Evolutionary conservation across 2,329 filamentous ascomycete genomes (phyloP).

Genomic region (Trichoderma aggressivum): DNA sequence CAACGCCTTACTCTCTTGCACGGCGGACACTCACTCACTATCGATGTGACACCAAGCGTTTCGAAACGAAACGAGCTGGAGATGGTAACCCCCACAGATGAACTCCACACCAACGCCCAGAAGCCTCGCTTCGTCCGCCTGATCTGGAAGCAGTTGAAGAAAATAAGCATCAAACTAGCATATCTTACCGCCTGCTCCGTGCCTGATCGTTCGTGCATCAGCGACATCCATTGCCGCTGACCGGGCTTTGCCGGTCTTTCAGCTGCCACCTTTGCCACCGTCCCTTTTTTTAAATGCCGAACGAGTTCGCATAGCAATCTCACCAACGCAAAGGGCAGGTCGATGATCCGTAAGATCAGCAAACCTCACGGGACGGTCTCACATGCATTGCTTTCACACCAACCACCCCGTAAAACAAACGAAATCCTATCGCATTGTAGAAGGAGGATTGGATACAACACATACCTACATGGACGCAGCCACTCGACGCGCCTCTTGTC

Average conservation of each 20-base stretch:
- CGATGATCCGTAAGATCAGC: neutral
- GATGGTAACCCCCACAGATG: neutral
- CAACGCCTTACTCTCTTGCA: neutral
- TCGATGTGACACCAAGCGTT: conserved; percentile 5
- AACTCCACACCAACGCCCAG: neutral
- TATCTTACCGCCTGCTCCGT: neutral
- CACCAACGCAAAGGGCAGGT: conserved; percentile 12
- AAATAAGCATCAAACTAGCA: neutral
- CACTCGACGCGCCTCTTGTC: neutral
- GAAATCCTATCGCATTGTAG: neutral
- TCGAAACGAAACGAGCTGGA: conserved; percentile 14
- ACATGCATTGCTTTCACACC: neutral
- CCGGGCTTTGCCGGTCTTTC: neutral
- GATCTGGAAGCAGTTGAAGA: neutral
- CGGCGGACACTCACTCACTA: neutral
- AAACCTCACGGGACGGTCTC: neutral
- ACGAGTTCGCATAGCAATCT: neutral
- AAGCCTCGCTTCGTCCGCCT: neutral
- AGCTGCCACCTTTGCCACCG: neutral
- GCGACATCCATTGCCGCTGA: neutral
- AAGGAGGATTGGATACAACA: neutral
- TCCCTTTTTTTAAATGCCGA: neutral
- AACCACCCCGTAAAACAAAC: neutral
- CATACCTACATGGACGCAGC: neutral
- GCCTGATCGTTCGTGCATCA: neutral